Base-by-base conservation (phyloP, 352 stramenopile species). In the Globisporangium rhizosaccharum region DNA sequence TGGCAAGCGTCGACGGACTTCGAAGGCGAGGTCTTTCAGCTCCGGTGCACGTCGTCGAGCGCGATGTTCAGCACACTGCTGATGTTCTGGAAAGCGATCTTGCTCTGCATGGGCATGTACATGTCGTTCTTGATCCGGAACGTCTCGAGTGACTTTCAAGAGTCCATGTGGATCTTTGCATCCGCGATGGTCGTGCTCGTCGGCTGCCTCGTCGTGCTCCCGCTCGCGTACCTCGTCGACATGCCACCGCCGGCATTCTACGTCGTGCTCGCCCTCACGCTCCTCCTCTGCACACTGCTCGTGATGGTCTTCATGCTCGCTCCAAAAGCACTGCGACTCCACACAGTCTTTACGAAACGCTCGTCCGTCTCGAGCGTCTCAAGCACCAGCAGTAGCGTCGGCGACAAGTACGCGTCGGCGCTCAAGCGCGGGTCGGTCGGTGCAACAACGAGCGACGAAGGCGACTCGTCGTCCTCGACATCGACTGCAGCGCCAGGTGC, bases 61-160 rank as follows among this genome's bases (percentile, higher is more conserved):
- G 65, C 73, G 44, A 71, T 76, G 42, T 81, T 78, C 54, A 66
- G 53, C 3, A 57, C 59, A n/a, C 28, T 76, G 15, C 46, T 73
- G 11, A 71, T 80, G n/a, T 80, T 80, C 42, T 80, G 66, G 66
- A 80, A 80, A 56, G 51, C 66, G 0, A 66, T 74, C 30, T 20
- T 74, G 30, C 52, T 70, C 3, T 59, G 47, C 23, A 10, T 60
- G 10, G 60, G 59, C 1, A 47, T 66, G 25, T 67, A 68, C 33
- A 25, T 72, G 2, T 59, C 59, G 36, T 67, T 72, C 36, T 17
- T 70, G n/a, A 70, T 72, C 47, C 64, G 64, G 1, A 66, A 78
- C 20, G 65, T 76, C 17, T 76, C 70, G 44, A 53, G 39, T 11
- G 74, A 84, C 50, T 84, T 84, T 20, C 74, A 82, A 54, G 74